Evolutionary conservation across 305 asterid species (phyloP), one percentile per base, ranked within the genome.

Genomic region (Fraxinus latifolia): DNA sequence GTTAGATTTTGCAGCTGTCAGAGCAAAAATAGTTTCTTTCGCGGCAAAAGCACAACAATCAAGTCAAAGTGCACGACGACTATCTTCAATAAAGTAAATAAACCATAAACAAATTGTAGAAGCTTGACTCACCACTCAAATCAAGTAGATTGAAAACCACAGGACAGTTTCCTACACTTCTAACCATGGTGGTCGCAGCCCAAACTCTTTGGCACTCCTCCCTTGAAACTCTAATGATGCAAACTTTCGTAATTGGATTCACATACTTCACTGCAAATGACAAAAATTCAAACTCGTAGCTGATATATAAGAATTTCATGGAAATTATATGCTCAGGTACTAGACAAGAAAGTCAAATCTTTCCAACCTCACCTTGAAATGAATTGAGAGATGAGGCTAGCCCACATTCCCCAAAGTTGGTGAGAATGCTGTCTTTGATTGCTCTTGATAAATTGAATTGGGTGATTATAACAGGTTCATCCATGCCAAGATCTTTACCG

Each of bases 361-460:
- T 17, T 33, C 19, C 34, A 3, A 44, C 55, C 88, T 77, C 82
- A 95, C 98, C 98, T 91, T 90, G 95, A 77, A 94, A 92, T 36
- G 99, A 94, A 81, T 85, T 84, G 70, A 82, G 77, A 9, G 91
- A 89, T 3, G 94, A 90, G 78, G 99, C 97, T 42, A 93, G 87
- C 81, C 98, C 98, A 77, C 94, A 95, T 86, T 94, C 99, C 33
- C 98, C 99, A 72, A 94, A 94, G 84, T 91, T 93, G 23, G 80
- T 55, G 60, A 85, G 92, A 81, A 95, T 90, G 94, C 97, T 92
- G 65, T 93, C 95, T 77, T 83, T 89, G 71, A 95, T 85, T 67
- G 96, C 93, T 81, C 87, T 92, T 39, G 88, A 79, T 83, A 94
- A 77, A 87, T 95, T 93, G 70, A 81, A 84, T 17, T 89, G 91